Base-by-base conservation (phyloP, 1,284 basidiomycete species). In the Schizophyllum commune region DNA sequence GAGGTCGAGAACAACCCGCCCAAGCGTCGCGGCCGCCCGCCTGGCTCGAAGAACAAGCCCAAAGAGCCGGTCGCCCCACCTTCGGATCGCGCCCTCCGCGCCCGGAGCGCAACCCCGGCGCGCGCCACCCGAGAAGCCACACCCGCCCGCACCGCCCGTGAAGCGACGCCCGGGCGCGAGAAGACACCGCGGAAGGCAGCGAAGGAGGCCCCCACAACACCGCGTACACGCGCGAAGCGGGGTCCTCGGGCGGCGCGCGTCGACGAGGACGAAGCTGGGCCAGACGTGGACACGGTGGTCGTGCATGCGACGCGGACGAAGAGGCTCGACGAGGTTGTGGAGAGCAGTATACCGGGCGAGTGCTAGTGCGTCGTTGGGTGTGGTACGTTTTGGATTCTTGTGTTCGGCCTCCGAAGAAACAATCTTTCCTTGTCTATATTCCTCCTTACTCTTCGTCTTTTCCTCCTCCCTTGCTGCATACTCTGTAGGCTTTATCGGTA, bases 301-400 rank as follows among this genome's bases (percentile, higher is more conserved):
- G 63, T 61, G 52, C 53, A 58, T 8, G 15, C 57, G n/a, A 62
- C 62, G 27, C 59, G 62, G 34, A 58, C 62, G n/a, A 66, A 64
- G 47, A 62, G 56, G 52, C 63, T 66, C 6, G 21, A 63, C 13
- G 65, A 66, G 57, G 59, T 66, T 33, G 63, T 66, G 20, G 60
- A 63, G 33, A 64, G 63, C 60, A 64, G 63, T 54, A 62, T 66
- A 20, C 53, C 56, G 20, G 65, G 63, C 32, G 65, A 66, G 39
- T 47, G 39, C 17, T 47, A 27, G 27, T n/a, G n/a, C n/a, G n/a
- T n/a, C n/a, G n/a, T 3, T 13, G 39, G 2, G 8, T 9, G 39
- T 17, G 39, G 39, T 47, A 17, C 39, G 39, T 47, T 17, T 47
- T 3, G 2, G 27, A 5, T 3, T 27, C 5, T 27, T 27, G 27